phyloP scores from a whole-genome alignment of 2,329 filamentous ascomycete genomes.

The Verticillium nubilum region DNA sequence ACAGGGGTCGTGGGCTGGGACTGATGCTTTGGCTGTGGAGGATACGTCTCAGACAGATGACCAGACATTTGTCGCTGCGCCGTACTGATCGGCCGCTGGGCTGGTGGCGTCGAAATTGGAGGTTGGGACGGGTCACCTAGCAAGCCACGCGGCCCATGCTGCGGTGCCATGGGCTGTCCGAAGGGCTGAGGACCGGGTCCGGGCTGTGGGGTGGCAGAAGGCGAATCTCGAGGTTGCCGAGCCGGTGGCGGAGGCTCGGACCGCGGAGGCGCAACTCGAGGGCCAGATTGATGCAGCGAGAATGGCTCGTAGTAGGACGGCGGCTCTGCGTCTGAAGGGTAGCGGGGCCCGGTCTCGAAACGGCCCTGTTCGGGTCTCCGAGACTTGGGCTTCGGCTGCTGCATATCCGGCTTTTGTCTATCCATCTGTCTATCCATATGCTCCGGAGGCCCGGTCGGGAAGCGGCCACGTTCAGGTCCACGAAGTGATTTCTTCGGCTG shows the following conservation, averaged over 20 bases:
- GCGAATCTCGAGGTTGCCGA: neutral
- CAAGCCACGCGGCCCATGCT: conserved; percentile 33
- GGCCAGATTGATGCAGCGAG: neutral
- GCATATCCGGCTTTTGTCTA: conserved; percentile 23
- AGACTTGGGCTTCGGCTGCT: conserved; percentile 17
- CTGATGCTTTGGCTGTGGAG: conserved; percentile 18
- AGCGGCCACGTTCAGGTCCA: conserved; percentile 13
- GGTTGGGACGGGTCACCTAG: conserved; percentile 31
- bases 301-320: neutral
- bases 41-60: conserved; percentile 21
- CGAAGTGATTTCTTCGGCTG: conserved; percentile 21
- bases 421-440: conserved; percentile 21
- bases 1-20: conserved; percentile 31
- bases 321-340: conserved; percentile 39
- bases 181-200: conserved; percentile 20
- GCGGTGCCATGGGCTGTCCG: conserved; percentile 29
- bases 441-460: conserved; percentile 15
- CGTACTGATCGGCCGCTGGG: conserved; percentile 8
- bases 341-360: neutral
- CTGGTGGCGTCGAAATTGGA: conserved; percentile 21
- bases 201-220: neutral
- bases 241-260: neutral
- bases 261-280: neutral
- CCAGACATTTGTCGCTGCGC: conserved; percentile 23
- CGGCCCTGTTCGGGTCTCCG: neutral